Evolutionary conservation across 805 yeast genomes (phyloP).

Genomic region (Candida coquimbonensis): DNA sequence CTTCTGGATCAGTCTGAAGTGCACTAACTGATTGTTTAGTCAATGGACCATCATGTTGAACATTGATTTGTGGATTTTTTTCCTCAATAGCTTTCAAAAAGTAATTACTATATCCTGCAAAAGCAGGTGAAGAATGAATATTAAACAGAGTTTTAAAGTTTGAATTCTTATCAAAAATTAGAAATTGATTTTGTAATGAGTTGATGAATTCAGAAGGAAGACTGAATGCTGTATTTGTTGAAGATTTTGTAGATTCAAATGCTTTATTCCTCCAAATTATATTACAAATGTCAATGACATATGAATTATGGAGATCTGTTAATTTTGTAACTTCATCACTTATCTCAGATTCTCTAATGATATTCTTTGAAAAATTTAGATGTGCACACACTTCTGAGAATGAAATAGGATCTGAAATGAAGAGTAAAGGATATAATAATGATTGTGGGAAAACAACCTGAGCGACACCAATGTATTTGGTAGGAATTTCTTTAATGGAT

Average conservation of each 20-base stretch:
- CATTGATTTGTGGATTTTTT: constrained; percentile 22
- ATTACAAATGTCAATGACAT: constrained; percentile 50
- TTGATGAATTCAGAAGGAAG: constrained; percentile 23
- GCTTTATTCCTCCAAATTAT: constrained; percentile 51
- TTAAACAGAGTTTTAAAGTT: constrained; percentile 25
- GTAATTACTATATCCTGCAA: constrained; percentile 36
- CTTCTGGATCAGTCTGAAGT: constrained; percentile 19
- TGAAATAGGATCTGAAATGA: constrained; percentile 37
- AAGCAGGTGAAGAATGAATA: constrained; percentile 45
- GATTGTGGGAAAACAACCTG: constrained; percentile 34
- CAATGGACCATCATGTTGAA: constrained; percentile 47
- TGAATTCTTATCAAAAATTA: constrained; percentile 20
- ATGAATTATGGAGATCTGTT: constrained; percentile 36
- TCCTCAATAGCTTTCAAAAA: constrained; percentile 44
- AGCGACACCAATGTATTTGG: constrained; percentile 12
- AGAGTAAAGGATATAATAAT: constrained; percentile 30
- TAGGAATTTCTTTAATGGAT: constrained; percentile 16
- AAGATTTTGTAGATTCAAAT: constrained; percentile 29
- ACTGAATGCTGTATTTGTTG: constrained; percentile 25
- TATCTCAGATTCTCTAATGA: constrained; percentile 9
- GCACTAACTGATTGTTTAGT: constrained; percentile 34
- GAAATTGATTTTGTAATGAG: constrained; percentile 17
- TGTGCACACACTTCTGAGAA: constrained; percentile 41
- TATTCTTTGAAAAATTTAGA: constrained; percentile 29
- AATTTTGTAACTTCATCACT: constrained; percentile 20